Conservation (phyloP, 2,329 filamentous ascomycete species). For the Fusarium staphyleae region DNA sequence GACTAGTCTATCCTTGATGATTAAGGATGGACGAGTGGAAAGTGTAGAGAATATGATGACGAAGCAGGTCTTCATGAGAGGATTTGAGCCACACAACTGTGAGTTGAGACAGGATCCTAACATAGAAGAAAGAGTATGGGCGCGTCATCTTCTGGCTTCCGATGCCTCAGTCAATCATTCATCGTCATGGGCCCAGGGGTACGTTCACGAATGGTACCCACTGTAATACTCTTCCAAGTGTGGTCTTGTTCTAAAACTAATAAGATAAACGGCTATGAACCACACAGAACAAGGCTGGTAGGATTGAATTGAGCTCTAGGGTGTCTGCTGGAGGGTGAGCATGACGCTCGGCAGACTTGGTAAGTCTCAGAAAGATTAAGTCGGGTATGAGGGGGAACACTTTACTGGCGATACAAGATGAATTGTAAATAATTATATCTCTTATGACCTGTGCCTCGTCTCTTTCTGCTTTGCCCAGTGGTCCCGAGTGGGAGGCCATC, state of each 20-base stretch:
- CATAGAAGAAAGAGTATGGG: too few relatives aligned
- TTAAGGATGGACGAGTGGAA: neutral
- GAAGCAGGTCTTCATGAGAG: neutral
- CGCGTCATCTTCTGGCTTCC: slow-evolving; percentile 6
- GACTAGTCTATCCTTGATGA: slow-evolving; percentile 1
- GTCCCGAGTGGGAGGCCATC: too few relatives aligned
- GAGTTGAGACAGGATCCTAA: neutral
- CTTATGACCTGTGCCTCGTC: too few relatives aligned
- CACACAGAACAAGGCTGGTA: slow-evolving; percentile 8
- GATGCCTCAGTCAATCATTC: slow-evolving; percentile 20
- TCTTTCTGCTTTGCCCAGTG: too few relatives aligned
- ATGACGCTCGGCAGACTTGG: slow-evolving; percentile 11
- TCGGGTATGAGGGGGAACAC: neutral
- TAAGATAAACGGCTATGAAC: neutral
- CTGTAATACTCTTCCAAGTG: slow-evolving; percentile 1
- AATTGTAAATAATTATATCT: neutral
- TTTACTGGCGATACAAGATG: neutral
- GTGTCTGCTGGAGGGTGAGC: neutral
- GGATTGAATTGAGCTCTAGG: neutral
- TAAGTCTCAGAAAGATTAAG: slow-evolving; percentile 8
- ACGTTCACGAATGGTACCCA: neutral
- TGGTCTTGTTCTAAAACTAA: neutral
- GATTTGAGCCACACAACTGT: neutral
- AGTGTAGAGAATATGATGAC: neutral
- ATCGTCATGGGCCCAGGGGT: neutral